Evolutionary conservation across 2,329 filamentous ascomycete genomes (phyloP).

Genomic region (Exophiala sp.): DNA sequence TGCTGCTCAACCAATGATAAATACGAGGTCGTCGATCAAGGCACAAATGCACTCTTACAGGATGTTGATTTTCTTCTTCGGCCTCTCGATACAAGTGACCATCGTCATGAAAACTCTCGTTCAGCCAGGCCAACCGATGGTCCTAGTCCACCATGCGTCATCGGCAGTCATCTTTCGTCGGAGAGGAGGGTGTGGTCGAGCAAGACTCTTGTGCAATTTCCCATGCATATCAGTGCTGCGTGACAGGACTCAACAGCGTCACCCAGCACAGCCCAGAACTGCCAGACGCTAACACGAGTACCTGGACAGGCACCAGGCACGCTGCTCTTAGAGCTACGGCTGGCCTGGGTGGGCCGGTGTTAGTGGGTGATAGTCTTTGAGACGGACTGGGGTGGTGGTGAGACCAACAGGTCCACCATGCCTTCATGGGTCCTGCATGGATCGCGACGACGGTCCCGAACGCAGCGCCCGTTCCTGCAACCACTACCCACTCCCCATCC

Average conservation of each 20-base stretch:
- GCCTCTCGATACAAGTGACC: not conserved
- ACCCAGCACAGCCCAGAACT: slow-evolving; percentile 20
- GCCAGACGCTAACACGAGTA: not conserved
- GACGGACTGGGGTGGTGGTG: slow-evolving; percentile 25
- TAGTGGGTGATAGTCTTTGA: slow-evolving; percentile 29
- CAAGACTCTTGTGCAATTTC: slow-evolving; percentile 21
- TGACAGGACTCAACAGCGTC: slow-evolving; percentile 22
- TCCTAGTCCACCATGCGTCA: slow-evolving; percentile 16
- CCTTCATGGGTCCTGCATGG: slow-evolving; percentile 22
- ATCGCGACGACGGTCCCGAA: slow-evolving; percentile 28
- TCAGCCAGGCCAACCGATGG: not conserved
- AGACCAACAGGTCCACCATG: slow-evolving; percentile 23
- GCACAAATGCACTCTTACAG: slow-evolving; percentile 1
- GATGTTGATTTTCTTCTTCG: not conserved
- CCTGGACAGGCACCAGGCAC: slow-evolving; percentile 5
- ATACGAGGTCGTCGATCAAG: slow-evolving; percentile 5
- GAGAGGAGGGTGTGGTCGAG: slow-evolving; percentile 16
- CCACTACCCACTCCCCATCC: slow-evolving; percentile 15
- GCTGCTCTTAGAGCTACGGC: slow-evolving; percentile 23
- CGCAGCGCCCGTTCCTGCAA: slow-evolving; percentile 25
- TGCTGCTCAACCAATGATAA: slow-evolving; percentile 9
- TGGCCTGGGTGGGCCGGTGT: slow-evolving; percentile 19
- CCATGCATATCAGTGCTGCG: slow-evolving; percentile 23
- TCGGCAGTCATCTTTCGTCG: slow-evolving; percentile 1
- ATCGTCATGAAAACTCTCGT: not conserved